Evolutionary conservation across 78 protist genomes (phyloP), one percentile per base, ranked within the genome.

Genomic region (Mantamonas sphyraenae): DNA sequence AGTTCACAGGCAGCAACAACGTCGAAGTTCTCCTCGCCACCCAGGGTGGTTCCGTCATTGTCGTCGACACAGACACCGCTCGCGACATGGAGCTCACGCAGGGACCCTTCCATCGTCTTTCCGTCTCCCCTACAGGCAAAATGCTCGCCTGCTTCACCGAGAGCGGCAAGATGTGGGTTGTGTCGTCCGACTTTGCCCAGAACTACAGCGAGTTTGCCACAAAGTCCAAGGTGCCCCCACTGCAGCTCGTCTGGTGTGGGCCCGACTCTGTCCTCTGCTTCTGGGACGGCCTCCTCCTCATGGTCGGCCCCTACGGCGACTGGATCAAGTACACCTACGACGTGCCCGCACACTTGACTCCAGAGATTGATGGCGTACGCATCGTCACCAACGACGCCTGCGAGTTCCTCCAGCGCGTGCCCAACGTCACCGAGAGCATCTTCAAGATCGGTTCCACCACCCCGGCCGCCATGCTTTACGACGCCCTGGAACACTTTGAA

Each of bases 301-400:
- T 82, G 67, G 63, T 87, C 3, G 85, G 88, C 9, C 92, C 92
- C 19, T 51, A 33, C 42, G 64, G 79, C 3, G 83, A 75, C 64
- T 57, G 43, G 43, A 34, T 78, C 65, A 67, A 58, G 64, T 74
- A 10, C 53, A 19, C 53, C 12, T 47, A 47, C 53, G 12, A 12
- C 53, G 16, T 47, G 12, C 53, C 16, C 28, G 12, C 53, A 47
- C 16, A 47, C 12, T 47, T 89, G 12, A 62, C 87, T 5, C 63
- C 93, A 0, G 96, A 91, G 40, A 45, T 72, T 19, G 95, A 91
- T 57, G 93, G 95, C 28, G 67, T 89, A 26, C 64, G 97, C 16
- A 73, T 91, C 34, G 17, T 90, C 10, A 58, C 89, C 4, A 58
- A 45, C 35, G 30, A 39, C 17, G 22, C 60, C 20, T 43, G 80